Conservation (phyloP, 176 grass and related monocot genomes). For the maize (Zea mays) region Zm-B73-REFERENCE-NAM-5.0 NC_050098.1:215720001-215720500, state of each 20-base stretch:
- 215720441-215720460: conserved; percentile 99
- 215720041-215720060: conserved; percentile 46
- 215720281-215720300: conserved; percentile 83
- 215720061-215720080: conserved; percentile 38
- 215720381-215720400: conserved; percentile 99
- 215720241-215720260: conserved; percentile 80
- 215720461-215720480: conserved; percentile 98
- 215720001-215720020: conserved; percentile 42
- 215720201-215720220: conserved; percentile 78
- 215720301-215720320: conserved; percentile 91
- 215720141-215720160: conserved; percentile 42
- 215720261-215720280: conserved; percentile 63
- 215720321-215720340: conserved; percentile 72
- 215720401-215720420: conserved; percentile 92
- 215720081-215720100: conserved; percentile 30
- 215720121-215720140: conserved; percentile 25
- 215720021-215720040: conserved; percentile 37
- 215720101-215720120: conserved; percentile 32
- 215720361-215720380: conserved; percentile 80
- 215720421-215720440: conserved; percentile 89
- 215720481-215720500: conserved; percentile 82
- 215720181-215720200: conserved; percentile 58
- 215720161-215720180: conserved; percentile 46
- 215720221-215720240: conserved; percentile 83
- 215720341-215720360: conserved; percentile 91